Evolutionary conservation across 495 filamentous ascomycete species (phyloP), one percentile per base, ranked within the genome.

Genomic region (Penicillium turbatum): DNA sequence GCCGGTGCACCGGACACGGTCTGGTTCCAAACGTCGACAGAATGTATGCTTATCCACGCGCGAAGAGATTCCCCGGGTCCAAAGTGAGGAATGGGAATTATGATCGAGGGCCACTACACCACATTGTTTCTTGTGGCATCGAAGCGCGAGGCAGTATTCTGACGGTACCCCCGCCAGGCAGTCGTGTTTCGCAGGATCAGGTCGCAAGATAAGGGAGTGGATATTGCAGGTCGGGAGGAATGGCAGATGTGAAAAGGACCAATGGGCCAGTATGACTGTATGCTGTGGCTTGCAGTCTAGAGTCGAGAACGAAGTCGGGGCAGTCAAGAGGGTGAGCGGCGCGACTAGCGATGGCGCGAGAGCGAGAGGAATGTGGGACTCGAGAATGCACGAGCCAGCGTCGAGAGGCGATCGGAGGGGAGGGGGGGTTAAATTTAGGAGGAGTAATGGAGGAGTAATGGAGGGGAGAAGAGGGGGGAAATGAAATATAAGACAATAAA

Each of bases 71-170:
- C 37, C 49, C 46, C 44, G 24, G 42, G 52, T 49, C 53, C 54
- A 53, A 62, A 34, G 53, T 50, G 48, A 51, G 63, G 60, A 59
- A 53, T 47, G 54, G 65, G 55, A 43, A 54, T 67, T 61, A 72
- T 59, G 66, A 60, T 57, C 55, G 51, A 57, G 57, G 53, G 53
- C 57, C 60, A 62, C 60, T 48, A 54, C 56, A 57, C 67, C 62
- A 63, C 70, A 75, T 72, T 66, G 67, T 75, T 70, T 67, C 66
- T 39, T 44, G 45, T 49, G 53, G 29, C 40, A 52, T 56, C 53
- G 51, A 48, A 58, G 40, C 54, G 60, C 60, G 52, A 47, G 39
- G 53, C 38, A 49, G 44, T 35, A 45, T 13, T 41, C 32, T 39
- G 36, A 51, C 26, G 21, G 37, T 35, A 41, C 41, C 48, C 52